Evolutionary conservation across 345 rosid species (phyloP).

Genomic region (Trapa bicornis): DNA sequence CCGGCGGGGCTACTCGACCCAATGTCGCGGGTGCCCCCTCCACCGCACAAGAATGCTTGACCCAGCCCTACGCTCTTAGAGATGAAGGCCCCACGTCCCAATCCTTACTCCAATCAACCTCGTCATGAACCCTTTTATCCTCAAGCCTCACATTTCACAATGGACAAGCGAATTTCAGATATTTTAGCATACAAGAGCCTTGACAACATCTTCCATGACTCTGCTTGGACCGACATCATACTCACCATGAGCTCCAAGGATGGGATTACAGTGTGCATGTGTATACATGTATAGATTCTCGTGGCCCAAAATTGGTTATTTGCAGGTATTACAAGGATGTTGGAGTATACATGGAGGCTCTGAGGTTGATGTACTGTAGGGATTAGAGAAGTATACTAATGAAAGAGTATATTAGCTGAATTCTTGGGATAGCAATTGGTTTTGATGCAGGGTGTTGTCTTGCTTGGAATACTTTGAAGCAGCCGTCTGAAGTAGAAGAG

Average conservation of each 20-base stretch:
- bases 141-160: neutral
- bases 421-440: conserved; percentile 86
- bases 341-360: conserved; percentile 85
- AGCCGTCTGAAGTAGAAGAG: conserved; percentile 97
- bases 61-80: conserved; percentile 94
- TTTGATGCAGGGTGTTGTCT: conserved; percentile 89
- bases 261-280: conserved; percentile 59
- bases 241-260: conserved; percentile 78
- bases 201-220: conserved; percentile 82
- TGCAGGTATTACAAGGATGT: conserved; percentile 87
- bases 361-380: conserved; percentile 82
- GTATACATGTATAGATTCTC: conserved; percentile 73
- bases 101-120: conserved; percentile 9
- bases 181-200: conserved; percentile 52
- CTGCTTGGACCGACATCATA: conserved; percentile 60
- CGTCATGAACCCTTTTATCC: conserved; percentile 1
- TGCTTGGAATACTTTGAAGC: conserved; percentile 97
- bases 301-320: conserved; percentile 86
- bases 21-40: conserved; percentile 62
- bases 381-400: conserved; percentile 87
- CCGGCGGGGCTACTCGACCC: conserved; percentile 92
- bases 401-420: conserved; percentile 70
- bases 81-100: conserved; percentile 53
- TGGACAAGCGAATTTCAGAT: conserved; percentile 58
- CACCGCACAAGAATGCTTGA: conserved; percentile 51